Base-by-base conservation (phyloP, 495 filamentous ascomycete species). In the Xylaria grammica region DNA sequence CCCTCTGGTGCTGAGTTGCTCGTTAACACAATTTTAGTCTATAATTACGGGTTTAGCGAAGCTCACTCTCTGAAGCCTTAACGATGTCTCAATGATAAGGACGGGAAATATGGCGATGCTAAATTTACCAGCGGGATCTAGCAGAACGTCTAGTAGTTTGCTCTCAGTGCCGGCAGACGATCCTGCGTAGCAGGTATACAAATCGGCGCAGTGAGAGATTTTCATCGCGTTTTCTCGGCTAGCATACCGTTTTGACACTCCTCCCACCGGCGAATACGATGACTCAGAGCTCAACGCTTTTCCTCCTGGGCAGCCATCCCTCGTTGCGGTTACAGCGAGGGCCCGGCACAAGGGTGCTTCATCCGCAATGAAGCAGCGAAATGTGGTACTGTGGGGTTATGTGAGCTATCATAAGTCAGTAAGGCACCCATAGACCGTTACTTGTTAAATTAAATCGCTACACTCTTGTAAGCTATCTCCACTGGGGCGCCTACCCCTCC, bases 131-230 rank as follows among this genome's bases (percentile, higher is more conserved):
- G 27, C 7, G 38, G 27, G 15, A 10, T 59, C n/a, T n/a, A 60
- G 6, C 56, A 60, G 49, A 26, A 61, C 9, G 29, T 66, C n/a
- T 66, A 71, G 11, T 67, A 75, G 1, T 80, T 72, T 69, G 64
- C 69, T 13, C 78, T 82, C 70, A 74, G 73, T 8, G 77, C 72
- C 13, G 79, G 79, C 3, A 63, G 75, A n/a, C 67, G 78, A 17
- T 73, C 79, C 15, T 83, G 82, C 59, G 79, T 82, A n/a, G n/a
- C n/a, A n/a, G 5, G 82, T 79, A 0, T 83, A 78, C 36, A 70
- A 78, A 51, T 45, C 84, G 17, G 82, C 79, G 3, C 71, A 79
- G 50, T 69, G 71, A 30, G 72, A 69, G 10, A 65, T 84, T 29
- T 85, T 81, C 60, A 67, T 84, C 30, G 75, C 71, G 44, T 67